These are phyloP conservation scores for Coelastrella sp. DNA, from an alignment of 139 green algal species.

Conservation along the genomic window DNA sequence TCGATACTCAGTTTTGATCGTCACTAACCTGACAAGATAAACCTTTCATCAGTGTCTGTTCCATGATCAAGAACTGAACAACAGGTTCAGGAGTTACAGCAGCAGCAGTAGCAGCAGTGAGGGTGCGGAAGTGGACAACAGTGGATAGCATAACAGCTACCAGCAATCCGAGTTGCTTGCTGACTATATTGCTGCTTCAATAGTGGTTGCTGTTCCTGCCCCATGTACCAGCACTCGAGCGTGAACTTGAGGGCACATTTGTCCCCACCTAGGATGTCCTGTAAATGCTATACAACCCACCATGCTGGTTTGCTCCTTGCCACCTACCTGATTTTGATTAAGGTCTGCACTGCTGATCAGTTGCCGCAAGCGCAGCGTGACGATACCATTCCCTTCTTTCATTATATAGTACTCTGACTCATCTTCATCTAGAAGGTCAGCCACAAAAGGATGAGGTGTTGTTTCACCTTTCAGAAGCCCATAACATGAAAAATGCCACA, in stretches of 20 bases:
- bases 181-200: too few relatives aligned
- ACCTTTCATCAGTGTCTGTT: not conserved
- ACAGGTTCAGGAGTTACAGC: not conserved
- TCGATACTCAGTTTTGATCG: not conserved
- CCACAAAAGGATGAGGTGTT: not conserved
- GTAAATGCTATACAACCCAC: too few relatives aligned
- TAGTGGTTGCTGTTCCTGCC: too few relatives aligned
- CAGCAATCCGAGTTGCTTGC: too few relatives aligned
- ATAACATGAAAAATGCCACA: slow-evolving; percentile 1
- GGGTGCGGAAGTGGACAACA: too few relatives aligned
- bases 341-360: not conserved
- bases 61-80: not conserved
- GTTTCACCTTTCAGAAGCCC: not conserved
- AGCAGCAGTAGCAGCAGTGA: not conserved
- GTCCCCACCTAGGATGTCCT: too few relatives aligned
- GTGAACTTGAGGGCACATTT: too few relatives aligned
- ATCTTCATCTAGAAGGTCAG: not conserved
- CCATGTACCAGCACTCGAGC: too few relatives aligned
- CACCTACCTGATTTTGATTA: not conserved
- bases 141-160: too few relatives aligned
- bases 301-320: too few relatives aligned
- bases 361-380: not conserved
- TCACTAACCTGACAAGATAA: not conserved
- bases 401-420: not conserved
- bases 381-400: not conserved